These are phyloP conservation scores for Neonectria coccinea DNA, from an alignment of 2,329 filamentous ascomycete species.

Conservation along the genomic window DNA sequence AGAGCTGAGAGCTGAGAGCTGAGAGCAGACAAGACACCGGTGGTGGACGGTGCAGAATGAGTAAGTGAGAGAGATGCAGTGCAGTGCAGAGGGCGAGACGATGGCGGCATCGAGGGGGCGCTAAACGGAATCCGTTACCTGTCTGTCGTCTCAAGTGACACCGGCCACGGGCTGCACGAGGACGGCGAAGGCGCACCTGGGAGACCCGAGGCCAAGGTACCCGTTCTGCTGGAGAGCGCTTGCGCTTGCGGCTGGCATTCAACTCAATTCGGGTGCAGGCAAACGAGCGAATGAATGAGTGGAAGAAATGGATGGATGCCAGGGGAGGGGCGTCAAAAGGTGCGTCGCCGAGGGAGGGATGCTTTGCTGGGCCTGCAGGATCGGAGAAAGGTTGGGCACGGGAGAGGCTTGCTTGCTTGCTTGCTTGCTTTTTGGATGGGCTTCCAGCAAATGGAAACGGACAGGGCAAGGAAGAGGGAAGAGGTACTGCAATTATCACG, in stretches of 20 bases:
- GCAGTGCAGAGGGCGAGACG: slow-evolving; percentile 38
- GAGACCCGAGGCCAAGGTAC: slow-evolving; percentile 18
- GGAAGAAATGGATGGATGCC: background rate
- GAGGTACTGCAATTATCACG: background rate
- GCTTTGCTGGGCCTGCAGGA: slow-evolving; percentile 1
- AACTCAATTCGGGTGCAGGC: slow-evolving; percentile 4
- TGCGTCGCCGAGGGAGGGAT: slow-evolving; percentile 7
- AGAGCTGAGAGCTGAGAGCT: background rate
- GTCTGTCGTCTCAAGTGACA: slow-evolving; percentile 34
- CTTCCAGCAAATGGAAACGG: background rate
- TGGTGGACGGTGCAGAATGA: slow-evolving; percentile 42
- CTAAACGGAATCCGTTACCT: slow-evolving; percentile 46
- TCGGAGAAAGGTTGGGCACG: background rate
- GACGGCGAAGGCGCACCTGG: slow-evolving; percentile 20
- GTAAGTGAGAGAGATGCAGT: slow-evolving; percentile 21
- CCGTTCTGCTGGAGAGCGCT: background rate
- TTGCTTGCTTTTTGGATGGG: background rate
- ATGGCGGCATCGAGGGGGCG: slow-evolving; percentile 46
- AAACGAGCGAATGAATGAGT: background rate
- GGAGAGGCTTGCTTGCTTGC: slow-evolving; percentile 6
- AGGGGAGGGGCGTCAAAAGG: background rate
- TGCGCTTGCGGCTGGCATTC: slow-evolving; percentile 1
- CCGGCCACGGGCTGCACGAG: slow-evolving; percentile 22
- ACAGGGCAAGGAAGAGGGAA: background rate
- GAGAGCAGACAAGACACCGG: slow-evolving; percentile 35